These are phyloP conservation scores for Cercospora sp. DNA, from an alignment of 2,329 filamentous ascomycete species.

Conservation along the genomic window DNA sequence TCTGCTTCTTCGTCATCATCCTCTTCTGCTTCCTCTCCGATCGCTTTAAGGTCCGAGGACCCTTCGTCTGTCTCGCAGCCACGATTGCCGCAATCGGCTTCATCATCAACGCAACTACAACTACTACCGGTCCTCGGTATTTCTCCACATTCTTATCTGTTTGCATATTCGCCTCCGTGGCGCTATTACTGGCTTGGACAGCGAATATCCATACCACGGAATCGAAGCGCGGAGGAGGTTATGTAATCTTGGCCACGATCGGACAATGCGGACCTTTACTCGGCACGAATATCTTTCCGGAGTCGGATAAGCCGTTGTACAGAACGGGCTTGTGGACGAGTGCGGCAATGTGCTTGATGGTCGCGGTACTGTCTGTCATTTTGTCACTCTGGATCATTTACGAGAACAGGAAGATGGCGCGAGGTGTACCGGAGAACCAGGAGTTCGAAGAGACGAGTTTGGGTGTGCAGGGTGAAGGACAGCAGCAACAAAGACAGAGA, in stretches of 20 bases:
- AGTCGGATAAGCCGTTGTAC: conserved; percentile 49
- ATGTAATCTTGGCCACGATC: conserved; percentile 42
- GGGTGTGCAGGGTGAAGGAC: conserved; percentile 11
- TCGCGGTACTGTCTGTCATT: conserved; percentile 54
- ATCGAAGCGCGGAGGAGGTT: conserved; percentile 41
- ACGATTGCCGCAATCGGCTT: conserved; percentile 43
- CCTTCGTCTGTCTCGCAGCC: conserved; percentile 41
- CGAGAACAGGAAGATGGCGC: conserved; percentile 62
- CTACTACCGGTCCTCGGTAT: conserved; percentile 39
- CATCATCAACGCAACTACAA: conserved; percentile 44
- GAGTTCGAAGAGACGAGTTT: conserved; percentile 29
- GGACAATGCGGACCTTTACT: conserved; percentile 69
- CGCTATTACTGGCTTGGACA: conserved; percentile 42
- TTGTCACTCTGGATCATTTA: conserved; percentile 57
- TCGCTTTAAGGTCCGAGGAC: conserved; percentile 41
- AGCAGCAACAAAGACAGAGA: conserved; percentile 12
- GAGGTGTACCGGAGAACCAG: conserved; percentile 32
- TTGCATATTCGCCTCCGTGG: conserved; percentile 42
- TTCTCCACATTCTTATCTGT: conserved; percentile 44
- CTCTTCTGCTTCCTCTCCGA: conserved; percentile 42
- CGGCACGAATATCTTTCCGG: conserved; percentile 60
- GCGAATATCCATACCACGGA: conserved; percentile 43
- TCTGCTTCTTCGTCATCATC: conserved; percentile 45
- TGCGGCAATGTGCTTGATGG: conserved; percentile 62
- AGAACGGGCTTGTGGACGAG: conserved; percentile 61